A percentile compares a stretch with the other conserved stretches of the same genome.
Evolutionary conservation across 2,329 filamentous ascomycete genomes (phyloP).

Genomic region (Penicillium corylophilum): DNA sequence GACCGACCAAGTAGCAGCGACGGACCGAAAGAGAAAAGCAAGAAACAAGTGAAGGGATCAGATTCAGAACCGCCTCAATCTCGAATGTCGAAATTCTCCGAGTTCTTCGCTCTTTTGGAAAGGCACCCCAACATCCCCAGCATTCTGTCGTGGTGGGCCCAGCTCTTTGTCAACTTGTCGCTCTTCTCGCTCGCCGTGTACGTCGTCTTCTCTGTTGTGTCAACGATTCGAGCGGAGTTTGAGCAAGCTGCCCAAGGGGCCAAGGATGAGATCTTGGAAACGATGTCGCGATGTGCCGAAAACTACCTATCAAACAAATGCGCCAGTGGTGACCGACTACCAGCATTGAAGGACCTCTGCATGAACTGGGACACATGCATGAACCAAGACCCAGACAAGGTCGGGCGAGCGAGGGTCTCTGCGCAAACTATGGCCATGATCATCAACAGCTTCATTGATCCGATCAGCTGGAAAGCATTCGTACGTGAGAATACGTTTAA

Average conservation of each 20-base stretch:
- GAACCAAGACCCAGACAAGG: constrained; percentile 73
- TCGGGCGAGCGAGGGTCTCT: constrained; percentile 76
- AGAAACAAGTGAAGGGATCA: constrained; percentile 18
- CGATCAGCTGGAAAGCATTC: constrained; percentile 82
- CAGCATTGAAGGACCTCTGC: constrained; percentile 72
- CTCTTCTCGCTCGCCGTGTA: constrained; percentile 56
- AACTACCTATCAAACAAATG: constrained; percentile 78
- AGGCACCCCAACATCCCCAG: constrained; percentile 64
- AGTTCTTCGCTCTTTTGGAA: constrained; percentile 62
- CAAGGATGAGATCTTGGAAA: constrained; percentile 65
- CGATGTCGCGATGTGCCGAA: constrained; percentile 71
- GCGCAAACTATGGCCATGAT: constrained; percentile 89
- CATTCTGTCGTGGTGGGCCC: constrained; percentile 66
- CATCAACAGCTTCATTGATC: constrained; percentile 88
- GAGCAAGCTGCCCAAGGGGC: constrained; percentile 68
- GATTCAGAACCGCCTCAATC: constrained; percentile 26
- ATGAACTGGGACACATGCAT: constrained; percentile 84
- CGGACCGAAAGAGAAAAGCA: constrained; percentile 32
- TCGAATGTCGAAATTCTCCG: constrained; percentile 41
- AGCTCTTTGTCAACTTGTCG: constrained; percentile 55
- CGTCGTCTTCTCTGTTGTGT: constrained; percentile 67
- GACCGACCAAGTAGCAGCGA: constrained; percentile 41
- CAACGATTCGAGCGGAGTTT: constrained; percentile 72
- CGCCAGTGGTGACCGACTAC: constrained; percentile 62
- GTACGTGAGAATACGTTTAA: constrained; percentile 41